Conservation (phyloP, 1,139 yeast genomes). For the Debaryomyces coudertii region DNA sequence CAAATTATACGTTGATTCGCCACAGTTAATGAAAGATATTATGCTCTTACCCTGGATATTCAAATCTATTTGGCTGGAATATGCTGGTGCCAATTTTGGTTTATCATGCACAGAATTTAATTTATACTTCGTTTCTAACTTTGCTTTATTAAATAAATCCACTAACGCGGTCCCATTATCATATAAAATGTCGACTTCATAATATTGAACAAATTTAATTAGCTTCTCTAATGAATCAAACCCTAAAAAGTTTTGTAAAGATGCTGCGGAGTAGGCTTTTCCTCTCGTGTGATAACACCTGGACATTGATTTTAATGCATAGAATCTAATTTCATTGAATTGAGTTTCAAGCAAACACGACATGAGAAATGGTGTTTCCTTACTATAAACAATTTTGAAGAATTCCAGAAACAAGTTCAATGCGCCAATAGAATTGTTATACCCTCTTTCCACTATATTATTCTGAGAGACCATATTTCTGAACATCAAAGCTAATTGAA, state of each 20-base stretch:
- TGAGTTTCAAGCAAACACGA: slow-evolving; percentile 81
- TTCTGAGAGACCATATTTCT: slow-evolving; percentile 70
- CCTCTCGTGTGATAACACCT: slow-evolving; percentile 72
- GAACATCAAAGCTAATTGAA: slow-evolving; percentile 73
- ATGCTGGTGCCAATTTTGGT: slow-evolving; percentile 59
- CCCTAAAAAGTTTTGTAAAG: slow-evolving; percentile 58
- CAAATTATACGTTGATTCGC: slow-evolving; percentile 34
- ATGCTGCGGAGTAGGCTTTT: slow-evolving; percentile 58
- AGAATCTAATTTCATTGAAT: slow-evolving; percentile 76
- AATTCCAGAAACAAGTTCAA: slow-evolving; percentile 65
- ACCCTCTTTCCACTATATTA: slow-evolving; percentile 60
- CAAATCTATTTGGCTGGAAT: slow-evolving; percentile 53
- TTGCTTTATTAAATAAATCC: slow-evolving; percentile 58
- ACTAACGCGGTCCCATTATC: slow-evolving; percentile 46
- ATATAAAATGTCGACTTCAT: slow-evolving; percentile 54
- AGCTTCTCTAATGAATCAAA: slow-evolving; percentile 64
- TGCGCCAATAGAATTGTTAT: slow-evolving; percentile 59
- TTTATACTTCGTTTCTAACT: slow-evolving; percentile 46
- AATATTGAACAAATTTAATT: slow-evolving; percentile 60
- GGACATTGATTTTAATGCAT: slow-evolving; percentile 71
- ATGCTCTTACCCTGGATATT: slow-evolving; percentile 43
- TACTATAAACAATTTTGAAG: slow-evolving; percentile 56
- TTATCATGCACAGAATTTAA: slow-evolving; percentile 47
- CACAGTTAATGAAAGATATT: slow-evolving; percentile 41
- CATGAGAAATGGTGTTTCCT: slow-evolving; percentile 65